These are phyloP conservation scores for Potentilla sterilis DNA, from an alignment of 306 rosid genomes.

Conservation along the genomic window DNA sequence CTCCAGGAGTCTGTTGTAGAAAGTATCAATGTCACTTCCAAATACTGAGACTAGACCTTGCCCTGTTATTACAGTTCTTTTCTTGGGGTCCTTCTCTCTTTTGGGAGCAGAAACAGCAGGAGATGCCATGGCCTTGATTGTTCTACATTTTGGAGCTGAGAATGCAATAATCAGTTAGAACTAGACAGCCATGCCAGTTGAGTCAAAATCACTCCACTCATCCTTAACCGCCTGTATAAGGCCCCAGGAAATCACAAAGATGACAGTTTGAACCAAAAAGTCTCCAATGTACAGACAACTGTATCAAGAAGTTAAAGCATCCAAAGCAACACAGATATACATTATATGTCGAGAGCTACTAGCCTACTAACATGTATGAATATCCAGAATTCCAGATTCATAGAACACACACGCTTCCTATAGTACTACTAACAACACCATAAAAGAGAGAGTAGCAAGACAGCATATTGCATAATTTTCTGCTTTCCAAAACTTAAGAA, in stretches of 20 bases:
- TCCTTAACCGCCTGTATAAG: neutral
- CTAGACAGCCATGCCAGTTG: neutral
- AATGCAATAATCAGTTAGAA: constrained; percentile 14
- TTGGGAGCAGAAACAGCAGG: constrained; percentile 50
- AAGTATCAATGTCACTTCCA: constrained; percentile 53
- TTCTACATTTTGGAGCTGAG: constrained; percentile 44
- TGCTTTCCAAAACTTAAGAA: neutral
- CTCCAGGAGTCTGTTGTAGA: constrained; percentile 59
- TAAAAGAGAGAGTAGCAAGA: neutral
- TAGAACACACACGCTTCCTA: neutral
- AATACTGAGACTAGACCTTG: constrained; percentile 72
- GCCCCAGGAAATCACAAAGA: neutral
- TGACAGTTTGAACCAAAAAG: neutral
- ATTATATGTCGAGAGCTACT: neutral
- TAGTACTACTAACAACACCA: neutral
- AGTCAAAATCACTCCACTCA: constrained; percentile 3
- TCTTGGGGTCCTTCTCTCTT: constrained; percentile 66
- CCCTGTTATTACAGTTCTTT: constrained; percentile 68
- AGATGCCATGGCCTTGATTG: constrained; percentile 44
- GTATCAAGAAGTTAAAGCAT: neutral
- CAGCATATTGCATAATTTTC: neutral
- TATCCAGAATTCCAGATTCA: neutral
- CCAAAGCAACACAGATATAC: neutral
- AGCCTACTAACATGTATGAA: neutral
- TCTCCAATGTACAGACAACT: neutral